Conservation (phyloP, 2,329 filamentous ascomycete genomes). For the Daldinia sp. region DNA sequence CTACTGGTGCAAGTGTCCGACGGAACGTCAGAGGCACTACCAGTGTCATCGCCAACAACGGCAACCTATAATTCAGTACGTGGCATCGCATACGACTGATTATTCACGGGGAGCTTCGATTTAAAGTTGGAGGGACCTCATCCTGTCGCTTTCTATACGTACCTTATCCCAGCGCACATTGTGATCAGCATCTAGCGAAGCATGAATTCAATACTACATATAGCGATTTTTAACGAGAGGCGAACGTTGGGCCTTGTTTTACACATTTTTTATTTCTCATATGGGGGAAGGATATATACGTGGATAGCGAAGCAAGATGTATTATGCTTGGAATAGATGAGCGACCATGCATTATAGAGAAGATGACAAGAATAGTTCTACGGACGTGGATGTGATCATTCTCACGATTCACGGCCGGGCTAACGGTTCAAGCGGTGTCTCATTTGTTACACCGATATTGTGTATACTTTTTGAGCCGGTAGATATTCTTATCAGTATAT, state of each 20-base stretch:
- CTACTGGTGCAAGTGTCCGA: constrained; percentile 59
- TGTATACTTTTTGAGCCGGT: constrained; percentile 35
- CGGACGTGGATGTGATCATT: constrained; percentile 13
- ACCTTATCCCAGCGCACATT: constrained; percentile 15
- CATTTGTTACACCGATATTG: constrained; percentile 11
- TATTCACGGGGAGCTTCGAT: background rate
- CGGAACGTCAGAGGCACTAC: constrained; percentile 62
- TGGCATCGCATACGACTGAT: background rate
- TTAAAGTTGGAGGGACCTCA: background rate
- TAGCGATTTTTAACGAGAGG: constrained; percentile 22
- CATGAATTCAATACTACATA: constrained; percentile 21
- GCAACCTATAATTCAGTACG: constrained; percentile 47
- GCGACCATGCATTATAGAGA: constrained; percentile 29
- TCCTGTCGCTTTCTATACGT: constrained; percentile 16
- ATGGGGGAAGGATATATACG: constrained; percentile 4
- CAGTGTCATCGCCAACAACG: constrained; percentile 69
- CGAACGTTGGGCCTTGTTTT: constrained; percentile 21
- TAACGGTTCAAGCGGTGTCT: constrained; percentile 1
- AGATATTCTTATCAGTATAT: constrained; percentile 32
- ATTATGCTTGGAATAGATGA: constrained; percentile 29
- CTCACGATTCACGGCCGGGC: background rate
- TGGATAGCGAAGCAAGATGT: constrained; percentile 3
- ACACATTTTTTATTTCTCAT: constrained; percentile 18
- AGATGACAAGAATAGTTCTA: constrained; percentile 20
- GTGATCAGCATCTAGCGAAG: constrained; percentile 21